These are phyloP conservation scores for Diplodia intermedia DNA, from an alignment of 2,329 filamentous ascomycete species.

Conservation along the genomic window DNA sequence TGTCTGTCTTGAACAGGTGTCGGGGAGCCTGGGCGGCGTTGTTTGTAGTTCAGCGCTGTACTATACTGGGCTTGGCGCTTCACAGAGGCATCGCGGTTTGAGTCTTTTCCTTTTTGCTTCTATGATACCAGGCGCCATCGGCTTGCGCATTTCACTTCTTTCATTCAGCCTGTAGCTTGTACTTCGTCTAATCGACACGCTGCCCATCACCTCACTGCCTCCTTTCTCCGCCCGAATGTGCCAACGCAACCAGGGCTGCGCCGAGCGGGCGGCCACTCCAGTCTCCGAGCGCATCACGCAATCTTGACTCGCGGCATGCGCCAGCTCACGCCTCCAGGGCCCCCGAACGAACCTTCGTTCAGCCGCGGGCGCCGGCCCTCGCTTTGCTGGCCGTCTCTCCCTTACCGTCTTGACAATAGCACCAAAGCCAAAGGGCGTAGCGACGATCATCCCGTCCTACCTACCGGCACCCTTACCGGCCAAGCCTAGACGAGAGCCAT, in stretches of 20 bases:
- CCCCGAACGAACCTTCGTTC: slow-evolving; percentile 4
- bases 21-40: slow-evolving; percentile 1
- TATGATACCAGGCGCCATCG: slow-evolving; percentile 29
- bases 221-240: slow-evolving; percentile 7
- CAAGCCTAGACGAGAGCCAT: slow-evolving; percentile 19
- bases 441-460: slow-evolving; percentile 2
- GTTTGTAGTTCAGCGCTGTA: slow-evolving; percentile 16
- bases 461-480: slow-evolving; percentile 15
- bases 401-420: not conserved
- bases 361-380: not conserved
- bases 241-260: not conserved
- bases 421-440: not conserved
- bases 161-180: not conserved
- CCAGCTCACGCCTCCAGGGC: slow-evolving; percentile 12
- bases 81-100: slow-evolving; percentile 21
- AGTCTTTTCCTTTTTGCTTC: slow-evolving; percentile 14
- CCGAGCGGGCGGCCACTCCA: too few species aligned
- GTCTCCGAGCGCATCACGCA: slow-evolving; percentile 13
- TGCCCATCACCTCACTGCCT: not conserved
- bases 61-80: slow-evolving; percentile 18
- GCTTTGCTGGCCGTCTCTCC: slow-evolving; percentile 1
- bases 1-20: not conserved
- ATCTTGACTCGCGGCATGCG: slow-evolving; percentile 18
- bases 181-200: not conserved
- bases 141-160: slow-evolving; percentile 15